Base-by-base conservation (phyloP, 78 protist species). In the Pigoraptor vietnamica region DNA sequence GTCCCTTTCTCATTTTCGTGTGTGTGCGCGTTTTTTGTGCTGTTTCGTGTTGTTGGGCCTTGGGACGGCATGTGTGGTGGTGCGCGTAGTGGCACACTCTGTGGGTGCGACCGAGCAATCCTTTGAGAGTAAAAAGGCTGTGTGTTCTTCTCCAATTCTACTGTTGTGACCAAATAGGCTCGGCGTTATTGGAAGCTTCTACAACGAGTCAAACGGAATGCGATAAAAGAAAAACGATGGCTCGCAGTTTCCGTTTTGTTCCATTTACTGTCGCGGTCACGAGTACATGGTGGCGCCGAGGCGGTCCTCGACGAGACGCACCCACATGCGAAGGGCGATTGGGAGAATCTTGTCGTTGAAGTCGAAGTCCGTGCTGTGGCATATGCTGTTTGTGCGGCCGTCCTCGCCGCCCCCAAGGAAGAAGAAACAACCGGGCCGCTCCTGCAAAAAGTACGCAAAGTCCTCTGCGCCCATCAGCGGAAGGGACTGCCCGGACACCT, bases 401-500 rank as follows among this genome's bases (percentile, higher is more conserved):
- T 2, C 36, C 40, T 40, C 86, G 21, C n/a, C 81, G 40, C 86
- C 91, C 40, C 91, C 91, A 1, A 89, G n/a, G 48, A 89, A 56
- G 86, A 35, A 89, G 86, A 89, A 89, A 40, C 39, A 33, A 40
- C 91, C 91, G 19, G 91, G 91, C 21, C 14, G 36, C 36, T 40
- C 10, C n/a, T 89, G 86, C 35, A 89, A 40, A 21, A 24, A 89
- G 86, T 89, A 48, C 23, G 91, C 23, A 39, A 89, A 89, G 91
- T 89, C 91, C 86, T 89, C 91, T 23, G 55, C 91, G 86, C 86
- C 91, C 33, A 89, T 1, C 35, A 55, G 79, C 29, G 91, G 91
- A 34, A 89, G 91, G 32, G 33, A 83, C n/a, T 35, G 40, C 21
- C n/a, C 40, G 0, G 36, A 23, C 39, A 48, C 56, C 36, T 2